Conservation (phyloP, 345 rosid genomes). For the Eucalyptus coolabah region DNA sequence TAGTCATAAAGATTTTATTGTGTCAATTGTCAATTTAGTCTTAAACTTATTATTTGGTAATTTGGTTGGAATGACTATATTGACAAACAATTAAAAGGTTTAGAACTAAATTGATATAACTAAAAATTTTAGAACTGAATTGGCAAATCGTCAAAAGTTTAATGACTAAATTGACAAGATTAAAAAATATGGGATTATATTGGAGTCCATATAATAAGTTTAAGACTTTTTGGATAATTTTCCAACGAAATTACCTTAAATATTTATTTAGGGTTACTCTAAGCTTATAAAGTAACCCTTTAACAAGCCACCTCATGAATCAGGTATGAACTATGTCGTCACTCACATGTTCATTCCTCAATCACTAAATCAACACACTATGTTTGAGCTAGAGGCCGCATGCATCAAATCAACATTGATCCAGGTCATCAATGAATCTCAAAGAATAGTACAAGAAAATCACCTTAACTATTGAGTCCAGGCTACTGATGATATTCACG, state of each 20-base stretch:
- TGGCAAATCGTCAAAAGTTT: no score
- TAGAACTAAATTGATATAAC: no score
- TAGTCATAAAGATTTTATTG: neutral
- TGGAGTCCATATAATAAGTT: no score
- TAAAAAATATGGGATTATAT: no score
- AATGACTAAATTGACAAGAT: no score
- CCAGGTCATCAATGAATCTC: neutral
- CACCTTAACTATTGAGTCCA: neutral
- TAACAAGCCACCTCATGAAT: neutral
- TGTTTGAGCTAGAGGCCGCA: neutral
- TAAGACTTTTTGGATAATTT: neutral
- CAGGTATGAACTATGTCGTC: neutral
- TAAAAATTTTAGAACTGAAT: no score
- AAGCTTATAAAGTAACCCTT: neutral
- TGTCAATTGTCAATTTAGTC: neutral
- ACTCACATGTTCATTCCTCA: neutral
- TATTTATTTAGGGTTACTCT: neutral
- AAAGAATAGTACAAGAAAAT: neutral
- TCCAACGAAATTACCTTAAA: neutral
- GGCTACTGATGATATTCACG: neutral
- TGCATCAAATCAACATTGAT: neutral
- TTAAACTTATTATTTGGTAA: no score
- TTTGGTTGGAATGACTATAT: neutral
- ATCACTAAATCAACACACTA: neutral
- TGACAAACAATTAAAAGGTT: neutral